Conservation (phyloP, 75 land plant species). For the Sequoia sempervirens region DNA sequence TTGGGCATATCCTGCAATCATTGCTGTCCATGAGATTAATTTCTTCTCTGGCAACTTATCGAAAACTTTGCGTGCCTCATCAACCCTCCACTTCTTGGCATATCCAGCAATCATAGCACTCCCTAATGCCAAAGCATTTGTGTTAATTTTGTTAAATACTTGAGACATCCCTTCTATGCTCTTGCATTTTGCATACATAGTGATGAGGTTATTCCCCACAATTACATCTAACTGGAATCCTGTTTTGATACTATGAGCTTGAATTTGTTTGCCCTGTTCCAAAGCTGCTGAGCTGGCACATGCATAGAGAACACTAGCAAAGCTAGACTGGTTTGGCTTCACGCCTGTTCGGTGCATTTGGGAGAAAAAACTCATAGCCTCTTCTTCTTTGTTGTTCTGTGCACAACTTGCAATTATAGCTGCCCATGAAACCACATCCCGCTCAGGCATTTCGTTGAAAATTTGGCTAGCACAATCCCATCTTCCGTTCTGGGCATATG, state of each 20-base stretch:
- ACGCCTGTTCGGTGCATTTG: constrained; percentile 44
- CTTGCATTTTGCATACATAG: constrained; percentile 47
- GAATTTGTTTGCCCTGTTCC: constrained; percentile 55
- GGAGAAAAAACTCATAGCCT: constrained; percentile 41
- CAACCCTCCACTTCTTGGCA: constrained; percentile 20
- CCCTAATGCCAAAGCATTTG: neutral
- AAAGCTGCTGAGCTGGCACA: constrained; percentile 47
- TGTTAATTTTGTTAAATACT: constrained; percentile 28
- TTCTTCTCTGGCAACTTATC: constrained; percentile 41
- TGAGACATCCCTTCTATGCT: constrained; percentile 18
- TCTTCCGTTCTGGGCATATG: constrained; percentile 17
- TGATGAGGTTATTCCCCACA: constrained; percentile 42
- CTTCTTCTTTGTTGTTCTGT: constrained; percentile 42
- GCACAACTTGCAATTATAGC: constrained; percentile 54
- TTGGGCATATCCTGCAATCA: constrained; percentile 52
- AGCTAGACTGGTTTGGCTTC: constrained; percentile 33
- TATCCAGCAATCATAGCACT: neutral
- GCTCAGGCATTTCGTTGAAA: constrained; percentile 43
- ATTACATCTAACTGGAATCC: constrained; percentile 39
- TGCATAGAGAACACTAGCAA: constrained; percentile 50
- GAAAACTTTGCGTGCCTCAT: constrained; percentile 41
- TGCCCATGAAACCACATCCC: constrained; percentile 58
- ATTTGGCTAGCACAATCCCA: constrained; percentile 30
- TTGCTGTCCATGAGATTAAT: constrained; percentile 66
- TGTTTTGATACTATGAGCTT: constrained; percentile 33